Evolutionary conservation across 2,329 filamentous ascomycete species (phyloP), one percentile per base, ranked within the genome.

Genomic region (Fusarium proliferatum): DNA sequence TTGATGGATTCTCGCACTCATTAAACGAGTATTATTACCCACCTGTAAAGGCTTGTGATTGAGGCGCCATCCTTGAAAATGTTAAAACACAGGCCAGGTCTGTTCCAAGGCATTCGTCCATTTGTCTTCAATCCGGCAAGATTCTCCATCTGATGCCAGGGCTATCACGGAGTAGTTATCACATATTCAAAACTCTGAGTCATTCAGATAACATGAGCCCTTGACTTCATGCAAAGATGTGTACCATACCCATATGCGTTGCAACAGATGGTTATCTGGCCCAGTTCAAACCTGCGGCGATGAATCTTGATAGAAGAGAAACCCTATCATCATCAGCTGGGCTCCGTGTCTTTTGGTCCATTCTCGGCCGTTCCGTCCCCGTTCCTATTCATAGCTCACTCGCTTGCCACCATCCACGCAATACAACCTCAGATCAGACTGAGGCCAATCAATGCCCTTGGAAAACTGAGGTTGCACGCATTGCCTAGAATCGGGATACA

Each of bases 321-420:
- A 12, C 42, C 38, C 33, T 28, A 28, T 28, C 42, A 67, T 49
- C 33, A 33, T 53, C 36, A 33, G 15, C 28, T 42, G n/a, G 21
- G 28, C 45, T 30, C 45, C 19, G 19, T 42, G 23, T 30, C 52
- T 51, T 56, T 60, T 67, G 41, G 66, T 58, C 45, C 55, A 36
- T 57, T 71, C 52, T 59, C 64, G 71, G 71, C 57, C 51, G n/a
- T 38, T 53, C 67, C 64, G 59, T 45, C 52, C 45, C 68, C 52
- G 48, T 61, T 65, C 52, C 71, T 74, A 74, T 74, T 74, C 71
- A 74, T 74, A 74, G 71, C 56, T 65, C 67, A 62, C 34, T 53
- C 51, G 36, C 67, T 72, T 62, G 63, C 64, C 64, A 74, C 72
- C 41, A 33, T 55, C 30, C 38, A 68, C 56, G 58, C 62, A 63